phyloP scores from a whole-genome alignment of 345 rosid genomes.

The Moricandia moricandioides region DNA sequence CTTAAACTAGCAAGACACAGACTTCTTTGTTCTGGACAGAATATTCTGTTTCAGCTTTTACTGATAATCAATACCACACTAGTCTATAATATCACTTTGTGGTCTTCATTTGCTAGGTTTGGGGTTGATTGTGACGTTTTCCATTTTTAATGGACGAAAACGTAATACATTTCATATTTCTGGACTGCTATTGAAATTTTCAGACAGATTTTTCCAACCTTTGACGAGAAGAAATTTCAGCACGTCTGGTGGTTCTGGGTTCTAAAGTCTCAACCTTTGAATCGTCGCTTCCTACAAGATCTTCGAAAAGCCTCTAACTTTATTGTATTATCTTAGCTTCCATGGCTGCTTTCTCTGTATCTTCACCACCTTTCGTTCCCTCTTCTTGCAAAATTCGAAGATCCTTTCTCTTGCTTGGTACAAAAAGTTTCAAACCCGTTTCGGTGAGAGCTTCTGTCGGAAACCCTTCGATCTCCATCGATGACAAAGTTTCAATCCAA shows the following conservation, averaged over 20 bases:
- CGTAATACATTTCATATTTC: neutral
- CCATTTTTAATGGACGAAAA: neutral
- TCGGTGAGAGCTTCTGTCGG: slow-evolving; percentile 60
- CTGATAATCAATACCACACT: too few relatives aligned
- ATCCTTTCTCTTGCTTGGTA: slow-evolving; percentile 27
- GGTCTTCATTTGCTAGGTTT: neutral
- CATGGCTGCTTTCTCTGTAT: slow-evolving; percentile 48
- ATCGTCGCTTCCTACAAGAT: slow-evolving; percentile 23
- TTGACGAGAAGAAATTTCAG: slow-evolving; percentile 24
- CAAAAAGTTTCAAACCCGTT: slow-evolving; percentile 41
- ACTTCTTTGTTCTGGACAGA: too few relatives aligned
- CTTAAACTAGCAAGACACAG: too few relatives aligned
- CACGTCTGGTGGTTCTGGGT: slow-evolving; percentile 31
- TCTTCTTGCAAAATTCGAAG: slow-evolving; percentile 39
- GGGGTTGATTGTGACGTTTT: neutral
- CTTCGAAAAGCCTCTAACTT: slow-evolving; percentile 9
- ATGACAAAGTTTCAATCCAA: slow-evolving; percentile 41
- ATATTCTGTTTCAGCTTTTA: too few relatives aligned
- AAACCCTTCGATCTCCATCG: slow-evolving; percentile 40
- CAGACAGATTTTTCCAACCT: slow-evolving; percentile 8
- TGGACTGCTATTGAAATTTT: slow-evolving; percentile 17
- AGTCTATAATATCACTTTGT: too few relatives aligned
- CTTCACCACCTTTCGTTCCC: slow-evolving; percentile 40
- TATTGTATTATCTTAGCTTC: neutral
- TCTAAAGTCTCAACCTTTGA: slow-evolving; percentile 32